Percentiles rank a stretch among this genome's conserved stretches.
Evolutionary conservation across 495 filamentous ascomycete species (phyloP).

Genomic region (Aspergillus olivimuriae): DNA sequence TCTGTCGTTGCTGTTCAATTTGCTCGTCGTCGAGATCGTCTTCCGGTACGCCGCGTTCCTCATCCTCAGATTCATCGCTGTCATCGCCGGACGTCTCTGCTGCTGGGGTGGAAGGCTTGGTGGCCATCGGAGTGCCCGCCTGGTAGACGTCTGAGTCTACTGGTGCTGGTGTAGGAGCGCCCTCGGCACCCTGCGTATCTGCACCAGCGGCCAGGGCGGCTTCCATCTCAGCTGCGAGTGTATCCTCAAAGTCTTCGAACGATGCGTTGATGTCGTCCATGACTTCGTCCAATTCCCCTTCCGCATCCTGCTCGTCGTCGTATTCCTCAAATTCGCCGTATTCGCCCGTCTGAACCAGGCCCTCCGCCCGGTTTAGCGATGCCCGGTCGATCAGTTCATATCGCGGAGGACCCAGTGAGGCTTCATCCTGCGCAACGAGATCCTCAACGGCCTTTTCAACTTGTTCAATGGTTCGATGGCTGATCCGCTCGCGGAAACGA

Average conservation of each 20-base stretch:
- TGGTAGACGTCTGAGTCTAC: constrained; percentile 21
- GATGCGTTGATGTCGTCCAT: constrained; percentile 34
- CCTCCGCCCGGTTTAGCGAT: constrained; percentile 45
- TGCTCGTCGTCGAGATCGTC: constrained; percentile 54
- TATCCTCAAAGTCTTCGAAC: constrained; percentile 58
- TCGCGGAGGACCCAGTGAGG: constrained; percentile 45
- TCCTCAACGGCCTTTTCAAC: constrained; percentile 78
- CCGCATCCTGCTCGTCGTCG: constrained; percentile 50
- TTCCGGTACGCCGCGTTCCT: constrained; percentile 53
- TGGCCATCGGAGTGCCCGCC: constrained; percentile 26
- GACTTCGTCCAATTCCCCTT: constrained; percentile 44
- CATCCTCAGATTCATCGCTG: constrained; percentile 51
- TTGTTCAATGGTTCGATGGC: constrained; percentile 78
- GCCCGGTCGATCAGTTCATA: constrained; percentile 62
- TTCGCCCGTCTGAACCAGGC: constrained; percentile 30
- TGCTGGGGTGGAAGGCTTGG: constrained; percentile 32
- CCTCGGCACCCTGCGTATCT: constrained; percentile 35
- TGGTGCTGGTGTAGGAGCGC: constrained; percentile 8
- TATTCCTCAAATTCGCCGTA: constrained; percentile 46
- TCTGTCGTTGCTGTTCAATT: constrained; percentile 40
- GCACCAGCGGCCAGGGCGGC: constrained; percentile 45
- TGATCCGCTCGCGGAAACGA: constrained; percentile 72
- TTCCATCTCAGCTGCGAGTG: constrained; percentile 48
- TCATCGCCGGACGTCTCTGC: constrained; percentile 42
- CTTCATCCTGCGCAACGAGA: constrained; percentile 61